These are phyloP conservation scores for Fusarium sp. DNA, from an alignment of 2,329 filamentous ascomycete species.

Conservation along the genomic window DNA sequence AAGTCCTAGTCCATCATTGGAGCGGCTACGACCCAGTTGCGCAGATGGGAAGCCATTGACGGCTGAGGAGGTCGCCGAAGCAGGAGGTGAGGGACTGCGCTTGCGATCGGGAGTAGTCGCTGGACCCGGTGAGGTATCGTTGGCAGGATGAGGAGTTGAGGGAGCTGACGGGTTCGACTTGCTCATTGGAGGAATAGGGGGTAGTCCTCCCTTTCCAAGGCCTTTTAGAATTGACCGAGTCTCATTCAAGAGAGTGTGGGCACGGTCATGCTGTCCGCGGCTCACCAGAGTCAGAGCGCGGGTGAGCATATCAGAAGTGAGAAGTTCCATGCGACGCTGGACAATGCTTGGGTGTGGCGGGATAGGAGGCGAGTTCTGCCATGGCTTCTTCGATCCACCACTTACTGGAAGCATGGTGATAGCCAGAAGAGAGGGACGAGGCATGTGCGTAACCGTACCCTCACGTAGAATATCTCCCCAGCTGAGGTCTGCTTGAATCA, in stretches of 20 bases:
- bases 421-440: conserved; percentile 89
- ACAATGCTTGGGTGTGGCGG: conserved; percentile 96
- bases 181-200: conserved; percentile 81
- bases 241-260: conserved; percentile 91
- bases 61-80: conserved; percentile 62
- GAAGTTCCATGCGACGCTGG: conserved; percentile 95
- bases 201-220: conserved; percentile 92
- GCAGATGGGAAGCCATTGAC: conserved; percentile 57
- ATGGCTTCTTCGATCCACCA: conserved; percentile 75
- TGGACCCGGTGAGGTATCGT: conserved; percentile 61
- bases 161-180: conserved; percentile 57
- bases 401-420: conserved; percentile 92
- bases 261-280: conserved; percentile 92
- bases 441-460: conserved; percentile 86
- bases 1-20: conserved; percentile 71
- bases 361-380: conserved; percentile 81
- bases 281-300: conserved; percentile 91
- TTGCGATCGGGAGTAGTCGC: conserved; percentile 68
- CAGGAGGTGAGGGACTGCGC: conserved; percentile 68
- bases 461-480: conserved; percentile 96
- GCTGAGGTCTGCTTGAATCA: conserved; percentile 93
- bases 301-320: conserved; percentile 98
- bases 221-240: conserved; percentile 96
- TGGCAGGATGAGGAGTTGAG: conserved; percentile 64
- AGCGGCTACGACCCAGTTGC: conserved; percentile 66